phyloP scores from a whole-genome alignment of 83 land plant species.

The Picea abies region DNA sequence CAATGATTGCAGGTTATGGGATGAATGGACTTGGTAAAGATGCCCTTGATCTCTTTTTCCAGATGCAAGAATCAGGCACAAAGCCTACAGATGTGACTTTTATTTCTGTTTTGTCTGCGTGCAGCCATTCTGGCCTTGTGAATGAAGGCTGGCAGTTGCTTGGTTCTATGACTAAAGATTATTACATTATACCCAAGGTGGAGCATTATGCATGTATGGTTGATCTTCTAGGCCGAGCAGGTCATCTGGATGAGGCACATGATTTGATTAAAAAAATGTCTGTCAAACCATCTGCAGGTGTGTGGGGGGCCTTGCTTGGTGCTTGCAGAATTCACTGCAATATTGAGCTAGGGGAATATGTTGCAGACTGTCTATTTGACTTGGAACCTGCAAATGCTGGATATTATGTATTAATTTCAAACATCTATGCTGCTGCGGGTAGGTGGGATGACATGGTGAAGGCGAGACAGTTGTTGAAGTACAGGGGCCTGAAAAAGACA shows the following conservation, averaged over 20 bases:
- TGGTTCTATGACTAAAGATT: background rate
- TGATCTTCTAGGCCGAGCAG: background rate
- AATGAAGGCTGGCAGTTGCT: slow-evolving; percentile 41
- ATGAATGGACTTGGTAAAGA: background rate
- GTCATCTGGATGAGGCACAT: background rate
- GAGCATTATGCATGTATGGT: slow-evolving; percentile 5
- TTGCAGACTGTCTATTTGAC: background rate
- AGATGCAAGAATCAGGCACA: background rate
- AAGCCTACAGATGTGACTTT: slow-evolving; percentile 34
- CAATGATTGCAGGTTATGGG: background rate
- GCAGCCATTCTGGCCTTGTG: slow-evolving; percentile 64
- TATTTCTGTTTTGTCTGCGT: slow-evolving; percentile 52
- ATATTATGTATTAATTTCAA: background rate
- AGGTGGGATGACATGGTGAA: background rate
- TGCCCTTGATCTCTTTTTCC: background rate
- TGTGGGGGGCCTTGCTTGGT: background rate
- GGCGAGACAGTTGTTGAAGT: background rate
- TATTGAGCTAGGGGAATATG: background rate
- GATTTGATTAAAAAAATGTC: background rate
- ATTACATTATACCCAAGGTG: background rate
- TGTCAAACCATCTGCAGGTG: background rate
- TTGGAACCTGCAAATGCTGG: background rate
- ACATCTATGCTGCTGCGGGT: background rate
- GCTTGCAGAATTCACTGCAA: slow-evolving; percentile 1
- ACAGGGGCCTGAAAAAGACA: background rate